A percentile compares a stretch with the other conserved stretches of the same genome.
These are phyloP conservation scores for Talaromyces sp. DNA, from an alignment of 2,329 filamentous ascomycete genomes.

Conservation along the genomic window DNA sequence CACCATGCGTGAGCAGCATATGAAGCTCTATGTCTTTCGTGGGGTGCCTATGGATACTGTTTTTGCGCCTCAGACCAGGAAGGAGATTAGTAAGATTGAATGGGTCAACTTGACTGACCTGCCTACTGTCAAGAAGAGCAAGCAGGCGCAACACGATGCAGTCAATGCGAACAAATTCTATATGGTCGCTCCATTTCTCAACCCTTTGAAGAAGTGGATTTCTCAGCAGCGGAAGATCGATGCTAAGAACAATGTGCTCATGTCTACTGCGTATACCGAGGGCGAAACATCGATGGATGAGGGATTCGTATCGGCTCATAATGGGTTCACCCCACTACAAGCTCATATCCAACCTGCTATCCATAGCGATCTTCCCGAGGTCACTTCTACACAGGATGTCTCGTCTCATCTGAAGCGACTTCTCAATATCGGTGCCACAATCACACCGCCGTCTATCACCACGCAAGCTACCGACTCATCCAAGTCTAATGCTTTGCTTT, in stretches of 20 bases:
- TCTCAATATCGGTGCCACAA: conserved; percentile 36
- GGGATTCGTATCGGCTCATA: conserved; percentile 23
- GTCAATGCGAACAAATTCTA: conserved; percentile 85
- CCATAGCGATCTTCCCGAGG: conserved; percentile 42
- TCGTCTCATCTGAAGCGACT: conserved; percentile 53
- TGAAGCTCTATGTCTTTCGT: conserved; percentile 87
- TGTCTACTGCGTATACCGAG: conserved; percentile 45
- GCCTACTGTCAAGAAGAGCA: conserved; percentile 73
- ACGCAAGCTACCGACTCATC: conserved; percentile 32
- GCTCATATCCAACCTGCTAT: conserved; percentile 24
- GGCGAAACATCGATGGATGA: conserved; percentile 62
- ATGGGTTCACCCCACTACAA: conserved; percentile 23
- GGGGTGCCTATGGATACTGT: conserved; percentile 80
- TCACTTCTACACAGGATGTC: conserved; percentile 41
- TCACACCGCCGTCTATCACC: conserved; percentile 19
- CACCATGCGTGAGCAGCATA: conserved; percentile 86
- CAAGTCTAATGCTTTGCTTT: conserved; percentile 54
- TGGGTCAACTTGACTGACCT: conserved; percentile 92
- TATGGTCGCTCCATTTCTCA: conserved; percentile 93
- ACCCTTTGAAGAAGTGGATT: conserved; percentile 85
- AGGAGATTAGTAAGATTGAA: conserved; percentile 95
- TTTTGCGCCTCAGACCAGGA: conserved; percentile 87
- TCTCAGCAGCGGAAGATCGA: conserved; percentile 76
- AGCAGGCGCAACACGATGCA: conserved; percentile 54
- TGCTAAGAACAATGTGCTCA: conserved; percentile 44